These are phyloP conservation scores for Fraxinus albicans DNA, from an alignment of 305 asterid species.

Conservation along the genomic window DNA sequence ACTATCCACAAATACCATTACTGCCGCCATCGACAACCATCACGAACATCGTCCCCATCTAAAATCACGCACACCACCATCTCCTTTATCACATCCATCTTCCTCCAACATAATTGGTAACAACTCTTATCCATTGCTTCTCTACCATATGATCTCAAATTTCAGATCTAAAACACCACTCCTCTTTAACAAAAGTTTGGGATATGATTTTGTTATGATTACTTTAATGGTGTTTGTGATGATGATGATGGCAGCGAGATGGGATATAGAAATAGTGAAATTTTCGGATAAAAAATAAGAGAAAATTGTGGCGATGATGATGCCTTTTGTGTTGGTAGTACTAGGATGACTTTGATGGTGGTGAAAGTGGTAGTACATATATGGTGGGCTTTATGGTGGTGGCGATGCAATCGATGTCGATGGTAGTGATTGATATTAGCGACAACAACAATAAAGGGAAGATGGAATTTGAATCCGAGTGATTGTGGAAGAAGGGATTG, in stretches of 20 bases:
- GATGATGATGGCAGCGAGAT: neutral
- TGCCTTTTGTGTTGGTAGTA: neutral
- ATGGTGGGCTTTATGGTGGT: neutral
- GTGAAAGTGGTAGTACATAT: neutral
- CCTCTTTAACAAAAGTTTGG: neutral
- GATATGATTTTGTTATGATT: neutral
- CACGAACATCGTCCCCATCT: neutral
- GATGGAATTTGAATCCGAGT: neutral
- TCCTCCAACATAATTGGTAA: neutral
- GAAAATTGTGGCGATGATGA: neutral
- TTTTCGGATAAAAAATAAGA: neutral
- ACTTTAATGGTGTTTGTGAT: neutral
- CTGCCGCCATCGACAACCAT: neutral
- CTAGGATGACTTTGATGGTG: neutral
- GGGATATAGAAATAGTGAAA: neutral
- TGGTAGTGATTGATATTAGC: neutral
- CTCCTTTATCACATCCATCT: neutral
- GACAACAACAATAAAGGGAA: neutral
- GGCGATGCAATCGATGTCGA: neutral
- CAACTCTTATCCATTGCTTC: neutral
- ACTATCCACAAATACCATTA: neutral
- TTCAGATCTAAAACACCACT: neutral
- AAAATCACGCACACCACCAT: neutral
- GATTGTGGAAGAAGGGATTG: neutral
- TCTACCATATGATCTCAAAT: neutral